Evolutionary conservation across 2,329 filamentous ascomycete genomes (phyloP), one percentile per base, ranked within the genome.

Genomic region (Neopestalotiopsis clavispora): DNA sequence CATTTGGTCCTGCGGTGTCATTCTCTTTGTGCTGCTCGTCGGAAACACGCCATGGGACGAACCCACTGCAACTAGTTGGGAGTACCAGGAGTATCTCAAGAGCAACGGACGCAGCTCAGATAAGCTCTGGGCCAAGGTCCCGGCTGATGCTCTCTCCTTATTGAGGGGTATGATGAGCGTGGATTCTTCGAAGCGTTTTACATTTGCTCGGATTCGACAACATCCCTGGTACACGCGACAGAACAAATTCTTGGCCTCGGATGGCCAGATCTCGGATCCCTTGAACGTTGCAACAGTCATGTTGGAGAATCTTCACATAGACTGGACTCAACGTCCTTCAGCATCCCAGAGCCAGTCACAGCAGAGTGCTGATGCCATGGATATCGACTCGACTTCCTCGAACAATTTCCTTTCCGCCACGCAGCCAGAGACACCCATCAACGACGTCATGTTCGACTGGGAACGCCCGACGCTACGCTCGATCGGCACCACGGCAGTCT

Each of bases 41-140:
- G 96, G 96, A 10, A 99, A 99, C 78, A 99, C 96, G 1, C 96
- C 96, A 0, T 99, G 96, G 96, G 96, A 98, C 76, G 93, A 96
- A 77, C 96, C 96, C 0, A 95, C 94, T 2, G 83, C 88, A 45
- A 87, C 90, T 68, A 98, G 94, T 78, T 97, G 93, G 84, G 96
- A 99, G 81, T 99, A 93, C 74, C 89, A 92, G 74, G 94, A 98
- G 80, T 99, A 97, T 78, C 85, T 93, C 56, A 88, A 89, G 69
- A 94, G 90, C 1, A 91, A 91, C 66, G 94, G 94, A n/a, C 90
- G 91, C 72, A 95, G 93, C 72, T 89, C 88, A 2, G 96, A 99
- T 78, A 91, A 93, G 67, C 84, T 98, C 2, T 99, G 96, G 96
- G 83, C 89, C 72, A 90, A 91, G 68, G 82, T 98, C 23, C 95